Conservation (phyloP, 495 filamentous ascomycete genomes). For the Cudoniella acicularis region DNA sequence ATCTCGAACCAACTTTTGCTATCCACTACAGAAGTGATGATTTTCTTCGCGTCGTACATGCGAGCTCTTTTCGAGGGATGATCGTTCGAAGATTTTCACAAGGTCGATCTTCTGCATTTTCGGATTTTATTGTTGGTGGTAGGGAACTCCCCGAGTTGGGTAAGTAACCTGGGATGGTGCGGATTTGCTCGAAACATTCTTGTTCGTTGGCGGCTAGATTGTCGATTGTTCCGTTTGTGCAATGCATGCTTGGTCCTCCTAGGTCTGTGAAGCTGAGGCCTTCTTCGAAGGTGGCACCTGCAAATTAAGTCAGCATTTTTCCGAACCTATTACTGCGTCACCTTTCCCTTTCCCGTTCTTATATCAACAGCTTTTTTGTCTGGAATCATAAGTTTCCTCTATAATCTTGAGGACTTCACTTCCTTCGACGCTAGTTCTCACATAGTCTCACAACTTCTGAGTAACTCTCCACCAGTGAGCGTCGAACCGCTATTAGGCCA, state of each 20-base stretch:
- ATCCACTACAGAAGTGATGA: slow-evolving; percentile 55
- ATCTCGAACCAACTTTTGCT: slow-evolving; percentile 58
- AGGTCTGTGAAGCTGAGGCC: slow-evolving; percentile 51
- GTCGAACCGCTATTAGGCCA: no score
- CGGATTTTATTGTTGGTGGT: slow-evolving; percentile 43
- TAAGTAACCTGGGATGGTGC: slow-evolving; percentile 50
- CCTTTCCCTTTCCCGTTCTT: no score
- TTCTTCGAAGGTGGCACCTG: slow-evolving; percentile 56
- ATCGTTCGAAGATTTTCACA: slow-evolving; percentile 49
- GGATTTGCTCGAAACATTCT: slow-evolving; percentile 57
- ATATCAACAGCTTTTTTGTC: no score
- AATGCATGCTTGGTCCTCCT: slow-evolving; percentile 56
- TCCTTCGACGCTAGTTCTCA: no score
- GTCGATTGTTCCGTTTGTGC: slow-evolving; percentile 63
- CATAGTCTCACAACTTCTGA: no score
- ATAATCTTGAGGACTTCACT: no score
- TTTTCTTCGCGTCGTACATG: slow-evolving; percentile 56
- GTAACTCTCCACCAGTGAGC: no score
- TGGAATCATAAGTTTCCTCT: no score
- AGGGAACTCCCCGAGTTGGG: slow-evolving; percentile 52
- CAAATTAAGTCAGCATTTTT: no score
- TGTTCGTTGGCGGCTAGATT: slow-evolving; percentile 57
- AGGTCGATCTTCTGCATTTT: slow-evolving; percentile 44
- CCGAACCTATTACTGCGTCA: no score
- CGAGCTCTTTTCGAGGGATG: slow-evolving; percentile 53